phyloP scores from a whole-genome alignment of 169 alveolate species.

The Miamiensis avidus region DNA sequence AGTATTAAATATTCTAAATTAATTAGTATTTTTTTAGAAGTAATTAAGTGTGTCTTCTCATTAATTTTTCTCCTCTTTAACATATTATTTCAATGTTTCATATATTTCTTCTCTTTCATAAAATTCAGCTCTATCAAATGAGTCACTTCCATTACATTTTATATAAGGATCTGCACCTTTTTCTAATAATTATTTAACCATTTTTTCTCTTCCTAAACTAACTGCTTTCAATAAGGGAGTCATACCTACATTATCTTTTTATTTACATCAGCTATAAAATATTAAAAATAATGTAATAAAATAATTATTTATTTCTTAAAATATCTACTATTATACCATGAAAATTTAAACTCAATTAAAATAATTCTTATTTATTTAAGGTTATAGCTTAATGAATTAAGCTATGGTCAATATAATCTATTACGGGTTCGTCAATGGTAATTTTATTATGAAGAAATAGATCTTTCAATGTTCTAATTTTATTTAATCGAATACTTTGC shows the following conservation, averaged over 20 bases:
- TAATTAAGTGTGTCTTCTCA: not conserved
- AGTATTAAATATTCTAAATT: too few species aligned
- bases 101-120: conserved; percentile 36
- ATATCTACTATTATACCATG: not conserved
- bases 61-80: too few species aligned
- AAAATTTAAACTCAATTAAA: not conserved
- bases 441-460: conserved; percentile 9
- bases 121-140: conserved; percentile 44
- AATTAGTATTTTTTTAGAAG: not conserved
- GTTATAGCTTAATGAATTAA: conserved; percentile 9
- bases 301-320: not conserved
- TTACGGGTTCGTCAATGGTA: not conserved
- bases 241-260: conserved; percentile 39
- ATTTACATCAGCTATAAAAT: conserved; percentile 38
- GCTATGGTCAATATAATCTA: not conserved
- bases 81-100: conserved; percentile 8
- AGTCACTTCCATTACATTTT: conserved; percentile 34
- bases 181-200: conserved; percentile 41
- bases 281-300: not conserved
- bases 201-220: conserved; percentile 29
- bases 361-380: conserved; percentile 10
- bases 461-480: conserved; percentile 12
- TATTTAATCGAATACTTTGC: conserved; percentile 12
- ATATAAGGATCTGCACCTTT: conserved; percentile 53
- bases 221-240: conserved; percentile 59